phyloP scores from a whole-genome alignment of 169 alveolate species.

The Plasmodium chabaudi region DNA sequence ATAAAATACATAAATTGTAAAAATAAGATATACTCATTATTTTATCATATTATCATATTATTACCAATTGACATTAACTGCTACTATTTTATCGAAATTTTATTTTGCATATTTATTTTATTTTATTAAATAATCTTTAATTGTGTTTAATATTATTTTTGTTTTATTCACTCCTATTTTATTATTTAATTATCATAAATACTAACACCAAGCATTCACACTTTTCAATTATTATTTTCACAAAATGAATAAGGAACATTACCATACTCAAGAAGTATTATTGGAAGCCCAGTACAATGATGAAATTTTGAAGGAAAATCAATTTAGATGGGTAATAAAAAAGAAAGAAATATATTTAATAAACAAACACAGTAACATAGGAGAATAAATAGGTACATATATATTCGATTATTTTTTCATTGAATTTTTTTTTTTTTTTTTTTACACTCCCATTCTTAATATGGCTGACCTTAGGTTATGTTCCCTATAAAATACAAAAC shows the following conservation, averaged over 20 bases:
- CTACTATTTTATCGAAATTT: too few relatives aligned
- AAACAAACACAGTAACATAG: neutral
- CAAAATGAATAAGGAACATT: slow-evolving; percentile 61
- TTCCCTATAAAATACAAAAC: slow-evolving; percentile 91
- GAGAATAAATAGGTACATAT: neutral
- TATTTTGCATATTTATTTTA: too few relatives aligned
- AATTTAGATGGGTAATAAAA: slow-evolving; percentile 87
- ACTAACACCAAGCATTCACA: too few relatives aligned
- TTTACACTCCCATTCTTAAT: too few relatives aligned
- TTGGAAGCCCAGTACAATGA: slow-evolving; percentile 83
- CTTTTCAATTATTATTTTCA: neutral
- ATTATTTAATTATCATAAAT: too few relatives aligned
- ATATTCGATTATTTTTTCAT: neutral
- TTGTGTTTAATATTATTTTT: too few relatives aligned
- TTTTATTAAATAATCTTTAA: too few relatives aligned
- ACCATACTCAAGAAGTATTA: slow-evolving; percentile 58
- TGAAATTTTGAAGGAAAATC: slow-evolving; percentile 88
- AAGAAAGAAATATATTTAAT: neutral
- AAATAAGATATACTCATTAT: too few relatives aligned
- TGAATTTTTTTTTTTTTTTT: neutral
- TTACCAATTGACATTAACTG: too few relatives aligned
- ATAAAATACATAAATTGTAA: too few relatives aligned
- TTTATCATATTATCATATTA: too few relatives aligned
- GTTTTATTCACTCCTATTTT: too few relatives aligned
- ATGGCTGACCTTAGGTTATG: slow-evolving; percentile 53